Percentiles rank a stretch among this genome's conserved stretches.
These are phyloP conservation scores for Tulasnella sp. DNA, from an alignment of 768 basidiomycete species.

Conservation along the genomic window DNA sequence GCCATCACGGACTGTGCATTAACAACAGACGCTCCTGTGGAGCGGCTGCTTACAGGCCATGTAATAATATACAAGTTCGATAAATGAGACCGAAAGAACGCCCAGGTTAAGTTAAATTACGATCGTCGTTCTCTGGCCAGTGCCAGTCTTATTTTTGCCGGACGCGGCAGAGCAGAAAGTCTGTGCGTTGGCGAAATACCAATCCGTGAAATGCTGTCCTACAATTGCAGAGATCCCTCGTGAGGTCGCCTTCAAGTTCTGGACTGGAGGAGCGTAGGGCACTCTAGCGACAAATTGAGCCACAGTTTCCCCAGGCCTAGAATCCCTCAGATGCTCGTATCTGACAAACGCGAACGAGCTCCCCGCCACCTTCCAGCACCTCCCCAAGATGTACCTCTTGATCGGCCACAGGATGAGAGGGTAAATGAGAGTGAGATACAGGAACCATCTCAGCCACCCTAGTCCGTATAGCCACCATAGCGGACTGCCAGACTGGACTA, in stretches of 20 bases:
- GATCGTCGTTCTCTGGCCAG: neutral
- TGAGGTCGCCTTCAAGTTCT: neutral
- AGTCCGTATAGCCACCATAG: neutral
- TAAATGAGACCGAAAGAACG: neutral
- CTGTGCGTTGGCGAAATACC: neutral
- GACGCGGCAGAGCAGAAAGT: neutral
- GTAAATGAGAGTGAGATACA: neutral
- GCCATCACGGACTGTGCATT: no score
- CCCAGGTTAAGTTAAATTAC: neutral
- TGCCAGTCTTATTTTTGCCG: neutral
- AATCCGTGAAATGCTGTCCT: neutral
- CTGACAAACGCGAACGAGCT: neutral
- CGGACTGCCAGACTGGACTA: neutral
- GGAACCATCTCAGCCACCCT: neutral
- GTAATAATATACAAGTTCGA: neutral
- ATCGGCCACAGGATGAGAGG: neutral
- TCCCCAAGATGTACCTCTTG: neutral
- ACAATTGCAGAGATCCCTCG: neutral
- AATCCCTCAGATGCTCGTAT: neutral
- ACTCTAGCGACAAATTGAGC: neutral
- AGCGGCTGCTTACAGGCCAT: no score
- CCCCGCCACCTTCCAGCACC: neutral
- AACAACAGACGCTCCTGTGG: no score
- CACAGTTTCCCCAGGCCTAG: neutral
- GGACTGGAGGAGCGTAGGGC: neutral